phyloP scores from a whole-genome alignment of 306 rosid genomes.

The Mimosa pudica region DNA sequence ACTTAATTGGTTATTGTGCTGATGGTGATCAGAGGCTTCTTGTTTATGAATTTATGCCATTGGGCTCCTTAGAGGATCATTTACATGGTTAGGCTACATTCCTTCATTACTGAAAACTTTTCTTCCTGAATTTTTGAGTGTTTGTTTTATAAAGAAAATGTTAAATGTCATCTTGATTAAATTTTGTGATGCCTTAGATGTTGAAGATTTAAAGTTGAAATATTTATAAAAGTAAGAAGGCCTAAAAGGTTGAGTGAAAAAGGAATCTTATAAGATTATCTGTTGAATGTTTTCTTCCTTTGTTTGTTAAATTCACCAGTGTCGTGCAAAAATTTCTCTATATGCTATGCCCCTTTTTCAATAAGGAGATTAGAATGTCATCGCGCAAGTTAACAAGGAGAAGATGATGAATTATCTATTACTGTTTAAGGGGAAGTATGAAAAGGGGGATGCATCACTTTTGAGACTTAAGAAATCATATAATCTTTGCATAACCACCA shows the following conservation, averaged over 20 bases:
- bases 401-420: not conserved
- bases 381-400: not conserved
- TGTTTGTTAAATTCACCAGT: constrained; percentile 3
- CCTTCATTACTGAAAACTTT: constrained; percentile 17
- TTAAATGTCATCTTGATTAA: not conserved
- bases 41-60: constrained; percentile 87
- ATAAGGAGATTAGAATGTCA: not conserved
- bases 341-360: not conserved
- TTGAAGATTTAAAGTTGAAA: not conserved
- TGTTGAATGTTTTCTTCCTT: constrained; percentile 4
- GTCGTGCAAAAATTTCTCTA: not conserved
- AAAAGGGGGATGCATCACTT: constrained; percentile 1
- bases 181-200: not conserved
- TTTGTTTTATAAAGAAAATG: not conserved
- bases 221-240: not conserved
- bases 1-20: constrained; percentile 81
- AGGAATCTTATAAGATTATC: not conserved
- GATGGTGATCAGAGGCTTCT: constrained; percentile 84
- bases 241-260: not conserved
- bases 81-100: constrained; percentile 65
- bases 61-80: constrained; percentile 90
- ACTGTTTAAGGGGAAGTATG: not conserved
- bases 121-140: not conserved
- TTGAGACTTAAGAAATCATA: not conserved
- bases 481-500: not conserved